phyloP scores from a whole-genome alignment of 2,329 filamentous ascomycete genomes.

The Pseudopyricularia cyperi region DNA sequence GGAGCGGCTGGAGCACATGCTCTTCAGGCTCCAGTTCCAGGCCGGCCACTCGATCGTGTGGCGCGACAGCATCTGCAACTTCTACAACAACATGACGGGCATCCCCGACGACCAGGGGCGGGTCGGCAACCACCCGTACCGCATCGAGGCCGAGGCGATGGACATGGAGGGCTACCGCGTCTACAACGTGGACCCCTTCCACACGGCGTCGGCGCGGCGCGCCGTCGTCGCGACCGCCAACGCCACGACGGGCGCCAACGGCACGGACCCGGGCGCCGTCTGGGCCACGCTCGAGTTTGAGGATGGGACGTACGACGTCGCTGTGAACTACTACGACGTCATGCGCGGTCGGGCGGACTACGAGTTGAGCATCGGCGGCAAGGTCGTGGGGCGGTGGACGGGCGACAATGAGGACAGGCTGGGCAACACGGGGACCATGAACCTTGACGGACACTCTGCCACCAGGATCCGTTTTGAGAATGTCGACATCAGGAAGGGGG shows the following conservation, averaged over 20 bases:
- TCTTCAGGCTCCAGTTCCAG: conserved; percentile 49
- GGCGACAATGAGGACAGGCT: conserved; percentile 47
- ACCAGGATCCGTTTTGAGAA: conserved; percentile 44
- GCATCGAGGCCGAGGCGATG: conserved; percentile 61
- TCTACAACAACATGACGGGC: conserved; percentile 47
- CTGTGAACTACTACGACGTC: conserved; percentile 54
- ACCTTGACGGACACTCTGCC: conserved; percentile 53
- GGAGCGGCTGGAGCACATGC: conserved; percentile 44
- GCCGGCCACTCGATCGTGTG: conserved; percentile 59
- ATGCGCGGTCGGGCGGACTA: conserved; percentile 44
- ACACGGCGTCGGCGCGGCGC: conserved; percentile 41
- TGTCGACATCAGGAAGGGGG: conserved; percentile 35
- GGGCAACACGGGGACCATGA: conserved; percentile 42
- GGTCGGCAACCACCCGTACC: conserved; percentile 47
- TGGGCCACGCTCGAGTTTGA: conserved; percentile 17
- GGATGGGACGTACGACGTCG: conserved; percentile 46
- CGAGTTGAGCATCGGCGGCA: conserved; percentile 38
- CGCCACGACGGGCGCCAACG: conserved; percentile 31
- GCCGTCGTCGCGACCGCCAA: conserved; percentile 44
- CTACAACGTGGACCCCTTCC: conserved; percentile 41
- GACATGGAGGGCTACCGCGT: conserved; percentile 40
- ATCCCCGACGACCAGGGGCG: conserved; percentile 43
- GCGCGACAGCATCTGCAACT: conserved; percentile 53
- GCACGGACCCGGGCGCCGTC: conserved; percentile 21
- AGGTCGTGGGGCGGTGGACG: conserved; percentile 40